phyloP scores from a whole-genome alignment of 1,284 basidiomycete species.

The Clitocybe nebularis region DNA sequence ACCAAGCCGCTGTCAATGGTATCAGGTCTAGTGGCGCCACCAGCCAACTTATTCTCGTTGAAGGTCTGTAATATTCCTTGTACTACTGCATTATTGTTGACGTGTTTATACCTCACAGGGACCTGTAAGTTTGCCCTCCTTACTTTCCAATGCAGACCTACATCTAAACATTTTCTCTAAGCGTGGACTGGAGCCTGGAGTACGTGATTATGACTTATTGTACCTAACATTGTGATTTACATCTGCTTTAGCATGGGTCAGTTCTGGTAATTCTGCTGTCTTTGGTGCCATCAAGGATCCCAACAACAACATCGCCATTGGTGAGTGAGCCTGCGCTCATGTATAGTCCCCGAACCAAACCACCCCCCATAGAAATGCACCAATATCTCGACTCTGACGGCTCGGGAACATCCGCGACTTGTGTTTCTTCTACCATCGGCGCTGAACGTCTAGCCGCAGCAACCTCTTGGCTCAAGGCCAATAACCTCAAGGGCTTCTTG shows the following conservation, averaged over 20 bases:
- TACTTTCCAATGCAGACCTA: slow-evolving; percentile 4
- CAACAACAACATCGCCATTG: slow-evolving; percentile 57
- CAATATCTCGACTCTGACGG: slow-evolving; percentile 68
- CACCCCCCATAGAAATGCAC: slow-evolving; percentile 50
- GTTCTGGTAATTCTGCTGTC: slow-evolving; percentile 51
- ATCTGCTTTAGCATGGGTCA: slow-evolving; percentile 38
- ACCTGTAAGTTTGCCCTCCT: slow-evolving; percentile 30
- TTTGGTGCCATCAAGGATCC: slow-evolving; percentile 55
- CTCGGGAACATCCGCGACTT: slow-evolving; percentile 51
- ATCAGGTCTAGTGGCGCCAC: slow-evolving; percentile 59
- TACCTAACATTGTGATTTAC: slow-evolving; percentile 1
- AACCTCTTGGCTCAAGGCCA: slow-evolving; percentile 54
- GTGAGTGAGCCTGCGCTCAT: slow-evolving; percentile 26
- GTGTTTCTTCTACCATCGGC: slow-evolving; percentile 58
- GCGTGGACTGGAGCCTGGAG: slow-evolving; percentile 50
- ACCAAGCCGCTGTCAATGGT: slow-evolving; percentile 61
- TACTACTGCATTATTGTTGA: neutral
- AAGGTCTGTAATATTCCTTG: slow-evolving; percentile 32
- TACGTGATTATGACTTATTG: slow-evolving; percentile 17
- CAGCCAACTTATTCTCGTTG: slow-evolving; percentile 49
- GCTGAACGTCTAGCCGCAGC: slow-evolving; percentile 52
- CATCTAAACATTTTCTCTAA: slow-evolving; percentile 16
- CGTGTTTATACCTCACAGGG: slow-evolving; percentile 19
- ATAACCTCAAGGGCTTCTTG: slow-evolving; percentile 60
- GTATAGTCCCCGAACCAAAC: slow-evolving; percentile 4